A percentile compares a stretch with the other conserved stretches of the same genome.
Conservation (phyloP, 768 basidiomycete genomes). For the Royoungia palumana region DNA sequence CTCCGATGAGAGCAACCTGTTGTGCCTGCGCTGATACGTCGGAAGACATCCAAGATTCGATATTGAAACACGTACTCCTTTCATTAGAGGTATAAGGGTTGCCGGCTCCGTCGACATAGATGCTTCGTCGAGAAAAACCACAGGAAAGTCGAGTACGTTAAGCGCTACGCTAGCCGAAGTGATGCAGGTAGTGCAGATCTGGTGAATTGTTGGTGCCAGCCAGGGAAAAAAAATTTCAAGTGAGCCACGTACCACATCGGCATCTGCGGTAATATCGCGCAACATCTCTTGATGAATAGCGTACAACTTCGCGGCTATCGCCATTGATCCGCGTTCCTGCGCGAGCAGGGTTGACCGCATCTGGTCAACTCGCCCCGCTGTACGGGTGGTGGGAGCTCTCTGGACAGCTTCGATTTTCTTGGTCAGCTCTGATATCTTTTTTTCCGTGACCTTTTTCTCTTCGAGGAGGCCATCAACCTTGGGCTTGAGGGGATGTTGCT, state of each 20-base stretch:
- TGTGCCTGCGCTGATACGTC: conserved; percentile 48
- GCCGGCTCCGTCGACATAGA: conserved; percentile 96
- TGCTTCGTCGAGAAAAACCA: conserved; percentile 93
- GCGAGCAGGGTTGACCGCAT: conserved; percentile 26
- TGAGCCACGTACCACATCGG: conserved; percentile 65
- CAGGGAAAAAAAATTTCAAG: not conserved
- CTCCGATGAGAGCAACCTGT: conserved; percentile 90
- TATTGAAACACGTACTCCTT: conserved; percentile 67
- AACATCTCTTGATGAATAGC: conserved; percentile 62
- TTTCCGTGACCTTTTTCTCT: conserved; percentile 33
- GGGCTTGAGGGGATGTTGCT: conserved; percentile 53
- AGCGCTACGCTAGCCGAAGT: conserved; percentile 66
- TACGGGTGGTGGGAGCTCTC: conserved; percentile 11
- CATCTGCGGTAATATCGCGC: conserved; percentile 54
- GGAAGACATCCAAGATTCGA: conserved; percentile 6
- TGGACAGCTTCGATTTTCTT: conserved; percentile 23
- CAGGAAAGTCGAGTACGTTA: conserved; percentile 79
- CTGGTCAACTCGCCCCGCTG: conserved; percentile 24
- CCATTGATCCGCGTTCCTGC: conserved; percentile 32
- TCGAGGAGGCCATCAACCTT: conserved; percentile 41
- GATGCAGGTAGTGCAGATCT: conserved; percentile 89
- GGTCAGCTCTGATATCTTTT: conserved; percentile 24
- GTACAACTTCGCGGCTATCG: conserved; percentile 44
- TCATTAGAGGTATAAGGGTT: conserved; percentile 88
- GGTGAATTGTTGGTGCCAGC: conserved; percentile 12